Evolutionary conservation across 495 filamentous ascomycete genomes (phyloP).

Genomic region (Tuber umbilicatum): DNA sequence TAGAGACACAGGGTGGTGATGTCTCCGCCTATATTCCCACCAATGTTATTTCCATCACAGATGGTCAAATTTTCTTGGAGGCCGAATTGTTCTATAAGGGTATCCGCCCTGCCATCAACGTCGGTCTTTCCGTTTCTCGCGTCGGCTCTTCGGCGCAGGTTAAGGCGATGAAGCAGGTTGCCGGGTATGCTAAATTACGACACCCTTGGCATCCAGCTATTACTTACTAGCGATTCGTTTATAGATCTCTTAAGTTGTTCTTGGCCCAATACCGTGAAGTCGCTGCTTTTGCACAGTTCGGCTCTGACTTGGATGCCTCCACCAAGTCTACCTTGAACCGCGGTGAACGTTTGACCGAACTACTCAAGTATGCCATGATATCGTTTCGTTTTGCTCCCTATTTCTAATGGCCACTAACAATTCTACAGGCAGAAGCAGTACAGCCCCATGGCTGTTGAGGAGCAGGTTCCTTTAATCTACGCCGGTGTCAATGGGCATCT

Average conservation of each 20-base stretch:
- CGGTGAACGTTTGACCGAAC: conserved; percentile 83
- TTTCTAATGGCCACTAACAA: conserved; percentile 6
- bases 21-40: conserved; percentile 99
- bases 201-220: background rate
- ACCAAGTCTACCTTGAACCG: conserved; percentile 98
- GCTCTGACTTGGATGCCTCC: conserved; percentile 96
- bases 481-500: conserved; percentile 97
- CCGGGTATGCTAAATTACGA: conserved; percentile 46
- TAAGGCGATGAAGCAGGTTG: conserved; percentile 99
- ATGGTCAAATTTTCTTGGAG: conserved; percentile 99
- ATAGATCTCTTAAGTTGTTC: conserved; percentile 94
- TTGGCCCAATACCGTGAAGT: conserved; percentile 99
- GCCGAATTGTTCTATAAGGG: conserved; percentile 99
- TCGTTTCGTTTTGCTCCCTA: background rate
- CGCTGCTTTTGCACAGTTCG: conserved; percentile 98
- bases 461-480: conserved; percentile 99
- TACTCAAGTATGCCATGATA: conserved; percentile 31
- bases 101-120: conserved; percentile 99
- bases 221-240: conserved; percentile 2
- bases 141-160: conserved; percentile 99
- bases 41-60: conserved; percentile 99
- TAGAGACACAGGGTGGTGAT: conserved; percentile 99
- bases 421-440: conserved; percentile 97
- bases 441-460: conserved; percentile 95
- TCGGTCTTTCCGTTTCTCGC: conserved; percentile 99